These are phyloP conservation scores for Bassia scoparia DNA, from an alignment of 148 eudicot species.

Conservation along the genomic window DNA sequence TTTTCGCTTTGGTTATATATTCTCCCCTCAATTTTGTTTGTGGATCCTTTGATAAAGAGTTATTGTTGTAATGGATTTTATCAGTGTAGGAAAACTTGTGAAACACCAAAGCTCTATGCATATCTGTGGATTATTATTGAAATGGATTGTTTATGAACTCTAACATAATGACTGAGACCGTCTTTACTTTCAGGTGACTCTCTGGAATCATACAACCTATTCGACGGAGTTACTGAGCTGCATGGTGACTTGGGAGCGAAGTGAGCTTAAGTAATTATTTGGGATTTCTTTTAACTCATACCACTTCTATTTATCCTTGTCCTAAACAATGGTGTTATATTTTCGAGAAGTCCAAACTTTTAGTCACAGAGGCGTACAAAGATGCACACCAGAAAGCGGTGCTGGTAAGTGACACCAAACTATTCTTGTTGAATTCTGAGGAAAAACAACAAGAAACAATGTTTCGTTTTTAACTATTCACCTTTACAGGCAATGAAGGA, in stretches of 20 bases:
- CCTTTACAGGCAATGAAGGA: too few relatives aligned
- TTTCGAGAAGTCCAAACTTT: conserved; percentile 74
- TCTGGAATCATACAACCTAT: conserved; percentile 95
- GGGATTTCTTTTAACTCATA: neutral
- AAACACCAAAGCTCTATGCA: too few relatives aligned
- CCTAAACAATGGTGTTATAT: conserved; percentile 4
- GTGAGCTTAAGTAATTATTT: conserved; percentile 32
- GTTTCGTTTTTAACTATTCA: too few relatives aligned
- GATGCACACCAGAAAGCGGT: conserved; percentile 97
- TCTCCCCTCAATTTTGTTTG: too few relatives aligned
- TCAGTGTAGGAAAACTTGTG: too few relatives aligned
- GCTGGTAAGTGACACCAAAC: conserved; percentile 43
- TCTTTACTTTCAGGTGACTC: conserved; percentile 94
- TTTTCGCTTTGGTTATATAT: too few relatives aligned
- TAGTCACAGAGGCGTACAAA: conserved; percentile 87
- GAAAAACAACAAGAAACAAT: neutral
- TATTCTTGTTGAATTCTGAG: conserved; percentile 3
- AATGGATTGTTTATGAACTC: too few relatives aligned
- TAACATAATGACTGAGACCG: too few relatives aligned
- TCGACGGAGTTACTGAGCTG: conserved; percentile 95
- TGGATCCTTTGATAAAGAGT: too few relatives aligned
- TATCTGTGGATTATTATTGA: too few relatives aligned
- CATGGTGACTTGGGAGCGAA: conserved; percentile 89
- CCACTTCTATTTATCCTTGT: neutral
- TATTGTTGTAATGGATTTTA: too few relatives aligned